Base-by-base conservation (phyloP, 2,329 filamentous ascomycete genomes). In the Aspergillus pseudoviridinutans region DNA sequence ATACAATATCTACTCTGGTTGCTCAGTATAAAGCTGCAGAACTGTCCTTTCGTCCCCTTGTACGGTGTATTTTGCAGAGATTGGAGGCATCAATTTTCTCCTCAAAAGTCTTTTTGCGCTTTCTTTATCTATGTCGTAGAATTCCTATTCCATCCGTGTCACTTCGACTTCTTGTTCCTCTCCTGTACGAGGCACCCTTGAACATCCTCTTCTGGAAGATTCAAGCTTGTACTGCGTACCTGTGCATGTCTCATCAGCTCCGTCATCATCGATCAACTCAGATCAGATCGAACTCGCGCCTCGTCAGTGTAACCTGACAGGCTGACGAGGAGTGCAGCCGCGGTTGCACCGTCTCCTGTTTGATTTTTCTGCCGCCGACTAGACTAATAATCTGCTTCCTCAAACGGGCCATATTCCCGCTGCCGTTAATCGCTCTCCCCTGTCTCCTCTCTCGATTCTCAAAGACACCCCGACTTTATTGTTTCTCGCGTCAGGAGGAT, bases 281-380 rank as follows among this genome's bases (percentile, higher is more conserved):
- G 61, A 47, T 27, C 44, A 47, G 44, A 47, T 64, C 44, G 44
- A 25, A 7, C 22, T 24, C 22, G 22, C 44, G 22, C 28, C 27
- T 42, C 27, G 54, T 52, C 59, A 56, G 65, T 62, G 65, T 66
- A 66, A 66, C 64, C 58, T 58, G 59, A 61, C 57, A 59, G 59
- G 54, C 62, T 62, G 55, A 70, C 58, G 61, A 68, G 66, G 55
- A 56, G 24, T 53, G 49, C 51, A 53, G 61, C 59, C 46, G 52
- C 53, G 52, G 54, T 54, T 58, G 50, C 50, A 59, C 59, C 52
- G 49, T 58, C 53, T 60, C 60, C 60, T 62, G 52, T 54, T 54
- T 49, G 38, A 51, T 61, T 51, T 51, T 50, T 28, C 22, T 59
- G 59, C 61, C 57, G 56, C 64, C 57, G 58, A 60, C 56, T 46